Evolutionary conservation across 805 yeast genomes (phyloP).

Genomic region (Tetrapisispora phaffii): DNA sequence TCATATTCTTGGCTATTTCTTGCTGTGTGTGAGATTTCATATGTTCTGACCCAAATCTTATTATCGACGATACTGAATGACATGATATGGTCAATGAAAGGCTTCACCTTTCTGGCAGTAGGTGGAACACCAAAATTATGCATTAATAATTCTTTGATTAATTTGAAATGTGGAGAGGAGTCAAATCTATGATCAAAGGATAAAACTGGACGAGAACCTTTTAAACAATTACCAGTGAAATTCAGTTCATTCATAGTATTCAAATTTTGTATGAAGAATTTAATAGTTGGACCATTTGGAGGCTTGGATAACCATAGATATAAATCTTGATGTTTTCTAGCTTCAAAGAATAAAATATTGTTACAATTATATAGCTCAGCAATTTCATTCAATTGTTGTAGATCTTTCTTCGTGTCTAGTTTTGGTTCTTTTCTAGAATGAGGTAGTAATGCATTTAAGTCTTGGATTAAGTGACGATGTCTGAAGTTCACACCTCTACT

Average conservation of each 20-base stretch:
- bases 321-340: slow-evolving; percentile 91
- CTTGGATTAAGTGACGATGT: slow-evolving; percentile 88
- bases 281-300: slow-evolving; percentile 94
- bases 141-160: slow-evolving; percentile 73
- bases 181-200: slow-evolving; percentile 81
- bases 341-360: slow-evolving; percentile 86
- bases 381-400: slow-evolving; percentile 82
- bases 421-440: slow-evolving; percentile 96
- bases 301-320: slow-evolving; percentile 93
- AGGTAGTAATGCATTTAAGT: slow-evolving; percentile 70
- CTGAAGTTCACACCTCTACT: slow-evolving; percentile 92
- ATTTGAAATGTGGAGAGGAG: slow-evolving; percentile 51
- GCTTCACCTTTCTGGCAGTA: slow-evolving; percentile 81
- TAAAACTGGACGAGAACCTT: slow-evolving; percentile 88
- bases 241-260: slow-evolving; percentile 94
- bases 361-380: slow-evolving; percentile 97
- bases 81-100: slow-evolving; percentile 91
- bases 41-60: slow-evolving; percentile 92
- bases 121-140: slow-evolving; percentile 96
- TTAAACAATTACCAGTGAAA: slow-evolving; percentile 91
- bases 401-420: slow-evolving; percentile 82
- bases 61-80: slow-evolving; percentile 86
- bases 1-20: slow-evolving; percentile 45
- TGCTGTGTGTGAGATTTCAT: slow-evolving; percentile 66
- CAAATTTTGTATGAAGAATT: slow-evolving; percentile 87